Evolutionary conservation across 768 basidiomycete species (phyloP).

Genomic region (Kwoniella sp.): DNA sequence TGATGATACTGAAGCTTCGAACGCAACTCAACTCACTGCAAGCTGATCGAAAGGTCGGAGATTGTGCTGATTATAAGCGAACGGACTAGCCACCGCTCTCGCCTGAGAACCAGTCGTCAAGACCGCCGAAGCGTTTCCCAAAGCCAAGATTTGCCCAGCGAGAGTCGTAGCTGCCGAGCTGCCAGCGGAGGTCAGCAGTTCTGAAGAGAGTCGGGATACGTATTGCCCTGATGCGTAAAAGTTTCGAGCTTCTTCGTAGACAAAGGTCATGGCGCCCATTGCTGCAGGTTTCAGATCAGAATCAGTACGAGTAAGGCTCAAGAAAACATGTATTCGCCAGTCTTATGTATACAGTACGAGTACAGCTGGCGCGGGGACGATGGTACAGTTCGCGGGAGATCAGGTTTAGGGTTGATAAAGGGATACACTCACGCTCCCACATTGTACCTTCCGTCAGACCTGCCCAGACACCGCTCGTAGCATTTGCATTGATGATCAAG

Average conservation of each 20-base stretch:
- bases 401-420: no score
- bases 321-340: no score
- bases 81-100: conserved; percentile 35
- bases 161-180: conserved; percentile 30
- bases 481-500: conserved; percentile 50
- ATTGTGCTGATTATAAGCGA: conserved; percentile 46
- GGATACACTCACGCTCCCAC: conserved; percentile 44
- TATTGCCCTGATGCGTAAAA: conserved; percentile 50
- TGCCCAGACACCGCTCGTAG: conserved; percentile 47
- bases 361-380: no score
- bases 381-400: no score
- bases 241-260: conserved; percentile 50
- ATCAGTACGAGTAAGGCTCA: no score
- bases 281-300: no score
- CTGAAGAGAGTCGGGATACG: conserved; percentile 31
- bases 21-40: conserved; percentile 35
- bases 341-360: no score
- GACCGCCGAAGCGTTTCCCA: conserved; percentile 30
- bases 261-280: conserved; percentile 43
- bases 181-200: conserved; percentile 36
- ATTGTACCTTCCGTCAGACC: conserved; percentile 32
- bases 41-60: conserved; percentile 51
- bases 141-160: conserved; percentile 25
- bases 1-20: background rate
- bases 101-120: conserved; percentile 27